Evolutionary conservation across 345 rosid species (phyloP).

Genomic region (Linum trigynum): DNA sequence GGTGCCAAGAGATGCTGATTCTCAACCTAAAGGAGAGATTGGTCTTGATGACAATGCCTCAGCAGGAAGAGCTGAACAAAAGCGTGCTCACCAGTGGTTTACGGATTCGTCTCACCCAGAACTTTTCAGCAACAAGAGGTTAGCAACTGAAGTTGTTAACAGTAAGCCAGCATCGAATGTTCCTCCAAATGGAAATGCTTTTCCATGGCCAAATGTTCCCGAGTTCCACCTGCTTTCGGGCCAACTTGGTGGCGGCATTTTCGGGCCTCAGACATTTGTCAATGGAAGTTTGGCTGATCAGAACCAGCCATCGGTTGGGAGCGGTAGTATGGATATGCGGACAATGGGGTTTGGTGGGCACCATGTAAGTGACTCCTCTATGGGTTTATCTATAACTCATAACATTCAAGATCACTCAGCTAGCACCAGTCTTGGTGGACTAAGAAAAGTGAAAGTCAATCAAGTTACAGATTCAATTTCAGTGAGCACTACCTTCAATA

Average conservation of each 20-base stretch:
- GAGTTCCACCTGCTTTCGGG: constrained; percentile 35
- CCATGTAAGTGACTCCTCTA: constrained; percentile 27
- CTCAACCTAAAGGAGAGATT: constrained; percentile 38
- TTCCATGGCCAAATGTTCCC: constrained; percentile 26
- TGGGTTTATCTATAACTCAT: constrained; percentile 37
- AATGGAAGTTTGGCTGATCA: constrained; percentile 32
- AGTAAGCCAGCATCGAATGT: constrained; percentile 19
- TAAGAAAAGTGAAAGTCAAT: constrained; percentile 45
- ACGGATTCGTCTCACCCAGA: constrained; percentile 34
- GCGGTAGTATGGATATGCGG: constrained; percentile 33
- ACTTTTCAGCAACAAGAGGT: constrained; percentile 44
- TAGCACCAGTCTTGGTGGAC: constrained; percentile 35
- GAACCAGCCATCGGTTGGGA: constrained; percentile 24
- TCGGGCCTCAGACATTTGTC: constrained; percentile 32
- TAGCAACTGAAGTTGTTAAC: constrained; percentile 33
- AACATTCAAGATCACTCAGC: constrained; percentile 30
- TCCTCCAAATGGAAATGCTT: constrained; percentile 9
- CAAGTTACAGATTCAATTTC: constrained; percentile 35
- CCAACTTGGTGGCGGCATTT: constrained; percentile 33
- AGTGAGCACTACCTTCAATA: constrained; percentile 17
- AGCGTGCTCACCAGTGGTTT: constrained; percentile 49
- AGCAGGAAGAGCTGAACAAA: constrained; percentile 30
- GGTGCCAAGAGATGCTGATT: constrained; percentile 33
- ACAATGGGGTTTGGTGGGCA: constrained; percentile 33
- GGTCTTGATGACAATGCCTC: constrained; percentile 27